Evolutionary conservation across 1,139 yeast genomes (phyloP), one percentile per base, ranked within the genome.

Genomic region (Suhomyces taliae): DNA sequence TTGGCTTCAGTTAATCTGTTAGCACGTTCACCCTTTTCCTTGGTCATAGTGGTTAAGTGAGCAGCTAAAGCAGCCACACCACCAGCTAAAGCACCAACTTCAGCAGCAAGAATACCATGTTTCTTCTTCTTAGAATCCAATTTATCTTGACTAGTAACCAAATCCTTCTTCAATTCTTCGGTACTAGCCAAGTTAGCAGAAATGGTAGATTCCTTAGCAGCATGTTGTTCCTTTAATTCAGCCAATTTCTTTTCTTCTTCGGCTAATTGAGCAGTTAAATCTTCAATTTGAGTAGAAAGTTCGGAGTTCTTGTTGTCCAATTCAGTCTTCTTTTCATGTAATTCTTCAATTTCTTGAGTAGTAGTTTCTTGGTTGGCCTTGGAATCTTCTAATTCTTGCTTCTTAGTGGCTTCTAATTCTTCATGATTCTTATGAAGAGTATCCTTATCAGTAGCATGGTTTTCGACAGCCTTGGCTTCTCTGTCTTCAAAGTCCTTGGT

Each of bases 361-460:
- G 81, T 74, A 29, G 67, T 71, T 45, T 67, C 75, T 61, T 80
- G 84, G 43, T 66, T 65, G 12, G 66, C 58, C 60, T 78, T 79
- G 12, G 82, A 62, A 43, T 71, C 78, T 53, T 72, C 79, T 52
- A 79, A 68, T 53, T 77, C 83, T 52, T 73, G 74, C 40, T 73
- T 66, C 60, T 78, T 80, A 47, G 79, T 74, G 32, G 73, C 73
- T 47, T 69, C 74, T 57, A 76, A 68, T 53, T 76, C 76, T 37
- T 69, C 81, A 49, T 77, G 79, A 55, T 76, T 77, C 55, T 67
- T 68, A 39, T 63, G 52, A 46, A 78, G 64, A 33, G 72, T 70
- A 47, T 74, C 79, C 59, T 76, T 76, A 56, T 78, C 79, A 27
- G 62, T 61, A 11, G 55, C 69, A 56, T 80, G 85, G 49, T 74